Evolutionary conservation across 225 moss, liverwort and hornwort species (phyloP).

Genomic region (Antitrichia curtipendula): DNA sequence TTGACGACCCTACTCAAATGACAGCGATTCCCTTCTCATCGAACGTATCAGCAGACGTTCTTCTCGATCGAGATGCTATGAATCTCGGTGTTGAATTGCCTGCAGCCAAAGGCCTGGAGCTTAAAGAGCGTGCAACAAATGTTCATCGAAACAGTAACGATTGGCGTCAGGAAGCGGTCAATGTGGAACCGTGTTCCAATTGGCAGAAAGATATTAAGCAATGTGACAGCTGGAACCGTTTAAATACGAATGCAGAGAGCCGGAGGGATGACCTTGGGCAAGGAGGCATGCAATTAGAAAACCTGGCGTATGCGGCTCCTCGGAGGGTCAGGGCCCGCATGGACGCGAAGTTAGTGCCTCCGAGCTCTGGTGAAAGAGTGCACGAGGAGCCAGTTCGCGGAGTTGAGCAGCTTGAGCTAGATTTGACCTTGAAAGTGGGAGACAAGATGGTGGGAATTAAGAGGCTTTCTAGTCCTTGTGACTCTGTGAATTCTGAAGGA

Average conservation of each 20-base stretch:
- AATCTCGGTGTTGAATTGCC: background rate
- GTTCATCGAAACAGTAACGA: background rate
- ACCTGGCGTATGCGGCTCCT: background rate
- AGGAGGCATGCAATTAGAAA: background rate
- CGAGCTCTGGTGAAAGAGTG: background rate
- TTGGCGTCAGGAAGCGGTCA: background rate
- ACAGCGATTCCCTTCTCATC: background rate
- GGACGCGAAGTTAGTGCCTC: background rate
- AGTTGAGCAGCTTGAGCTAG: conserved; percentile 42
- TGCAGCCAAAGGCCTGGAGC: background rate
- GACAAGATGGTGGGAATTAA: conserved; percentile 13
- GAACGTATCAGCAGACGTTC: background rate
- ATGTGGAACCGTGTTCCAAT: background rate
- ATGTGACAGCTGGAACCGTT: background rate
- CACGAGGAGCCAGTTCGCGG: background rate
- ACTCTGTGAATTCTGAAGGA: conserved; percentile 60
- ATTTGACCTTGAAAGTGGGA: conserved; percentile 49
- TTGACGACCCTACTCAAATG: conserved; percentile 2
- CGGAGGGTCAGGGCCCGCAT: conserved; percentile 19
- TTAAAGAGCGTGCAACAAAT: background rate
- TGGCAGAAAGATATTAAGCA: background rate
- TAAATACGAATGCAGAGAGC: background rate
- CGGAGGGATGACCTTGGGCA: background rate
- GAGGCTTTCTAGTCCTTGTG: conserved; percentile 34
- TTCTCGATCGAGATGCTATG: background rate